Conservation (phyloP, 2,329 filamentous ascomycete species). For the Cladosporium cucumerinum region DNA sequence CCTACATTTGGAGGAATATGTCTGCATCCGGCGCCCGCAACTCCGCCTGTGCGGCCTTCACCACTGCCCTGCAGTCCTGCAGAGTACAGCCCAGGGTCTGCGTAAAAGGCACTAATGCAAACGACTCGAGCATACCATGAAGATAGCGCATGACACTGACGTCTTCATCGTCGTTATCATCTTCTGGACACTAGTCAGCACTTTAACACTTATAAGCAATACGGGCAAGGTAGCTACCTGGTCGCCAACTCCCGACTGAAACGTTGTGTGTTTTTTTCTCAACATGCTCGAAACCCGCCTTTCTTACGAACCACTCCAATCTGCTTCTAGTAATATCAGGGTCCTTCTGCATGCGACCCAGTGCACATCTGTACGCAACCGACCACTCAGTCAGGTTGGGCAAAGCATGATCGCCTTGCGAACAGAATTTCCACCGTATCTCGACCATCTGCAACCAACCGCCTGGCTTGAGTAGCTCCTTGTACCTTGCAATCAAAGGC, state of each 20-base stretch:
- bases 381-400: background rate
- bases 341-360: background rate
- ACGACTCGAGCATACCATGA: background rate
- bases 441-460: conserved; percentile 12
- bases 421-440: background rate
- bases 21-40: background rate
- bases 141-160: background rate
- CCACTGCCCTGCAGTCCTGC: background rate
- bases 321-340: background rate
- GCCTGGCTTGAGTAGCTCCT: background rate
- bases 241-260: background rate
- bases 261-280: background rate
- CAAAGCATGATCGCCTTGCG: background rate
- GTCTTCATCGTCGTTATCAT: background rate
- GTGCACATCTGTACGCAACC: background rate
- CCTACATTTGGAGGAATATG: conserved; percentile 7
- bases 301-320: background rate
- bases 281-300: background rate
- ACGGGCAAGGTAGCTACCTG: background rate
- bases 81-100: background rate
- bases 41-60: background rate
- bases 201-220: no score
- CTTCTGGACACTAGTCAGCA: background rate
- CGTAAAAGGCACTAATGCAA: background rate
- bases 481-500: background rate